Evolutionary conservation across 441 rosid genomes (phyloP).

Genomic region (Populus hybrid): DNA sequence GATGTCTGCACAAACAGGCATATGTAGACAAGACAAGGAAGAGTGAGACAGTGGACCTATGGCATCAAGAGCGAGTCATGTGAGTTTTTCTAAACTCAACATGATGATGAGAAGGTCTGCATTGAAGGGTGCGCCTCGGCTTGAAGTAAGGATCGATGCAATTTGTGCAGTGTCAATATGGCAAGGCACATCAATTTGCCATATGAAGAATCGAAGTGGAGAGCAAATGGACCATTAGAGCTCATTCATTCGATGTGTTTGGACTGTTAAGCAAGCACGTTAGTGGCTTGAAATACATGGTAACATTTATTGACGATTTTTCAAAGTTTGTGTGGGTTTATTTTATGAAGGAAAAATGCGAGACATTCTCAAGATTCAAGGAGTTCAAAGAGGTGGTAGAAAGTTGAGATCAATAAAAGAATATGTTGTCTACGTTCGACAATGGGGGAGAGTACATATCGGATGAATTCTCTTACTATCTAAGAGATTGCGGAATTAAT

Average conservation of each 20-base stretch:
- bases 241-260: constrained; percentile 8
- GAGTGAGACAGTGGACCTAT: too few species aligned
- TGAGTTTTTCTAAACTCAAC: too few species aligned
- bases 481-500: too few species aligned
- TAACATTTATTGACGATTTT: constrained; percentile 1
- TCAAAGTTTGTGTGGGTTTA: too few species aligned
- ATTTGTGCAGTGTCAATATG: background rate
- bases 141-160: background rate
- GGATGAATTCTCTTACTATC: too few species aligned
- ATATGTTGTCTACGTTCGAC: too few species aligned
- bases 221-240: background rate
- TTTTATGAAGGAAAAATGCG: too few species aligned
- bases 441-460: too few species aligned
- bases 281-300: constrained; percentile 4
- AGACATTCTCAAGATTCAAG: constrained; percentile 1
- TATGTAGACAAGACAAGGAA: too few species aligned
- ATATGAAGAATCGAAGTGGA: background rate
- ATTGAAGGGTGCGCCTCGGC: background rate
- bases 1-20: too few species aligned
- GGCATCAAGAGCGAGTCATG: too few species aligned
- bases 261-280: constrained; percentile 7
- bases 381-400: background rate
- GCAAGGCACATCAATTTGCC: background rate
- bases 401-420: background rate
- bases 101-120: too few species aligned